These are phyloP conservation scores for Testicularia cyperi DNA, from an alignment of 1,284 basidiomycete genomes.

Conservation along the genomic window DNA sequence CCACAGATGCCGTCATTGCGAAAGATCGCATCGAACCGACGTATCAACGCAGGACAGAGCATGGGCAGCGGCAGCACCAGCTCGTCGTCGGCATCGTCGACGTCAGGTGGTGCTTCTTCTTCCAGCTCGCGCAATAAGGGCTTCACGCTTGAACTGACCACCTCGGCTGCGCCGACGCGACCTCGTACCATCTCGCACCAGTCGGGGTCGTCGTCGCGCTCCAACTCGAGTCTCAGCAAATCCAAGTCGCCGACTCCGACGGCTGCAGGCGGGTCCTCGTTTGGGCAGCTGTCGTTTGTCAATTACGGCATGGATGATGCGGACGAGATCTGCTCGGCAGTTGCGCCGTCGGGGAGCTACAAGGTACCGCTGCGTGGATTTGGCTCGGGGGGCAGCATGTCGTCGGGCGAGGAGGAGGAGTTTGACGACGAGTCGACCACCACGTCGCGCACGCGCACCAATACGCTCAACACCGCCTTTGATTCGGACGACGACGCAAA, in stretches of 20 bases:
- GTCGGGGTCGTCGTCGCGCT: slow-evolving; percentile 5
- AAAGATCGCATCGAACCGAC: slow-evolving; percentile 41
- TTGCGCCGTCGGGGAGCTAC: slow-evolving; percentile 54
- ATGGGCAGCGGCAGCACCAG: slow-evolving; percentile 1
- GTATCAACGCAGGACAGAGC: slow-evolving; percentile 14
- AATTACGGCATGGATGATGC: slow-evolving; percentile 59
- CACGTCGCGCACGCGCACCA: no score
- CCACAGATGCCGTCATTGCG: slow-evolving; percentile 14
- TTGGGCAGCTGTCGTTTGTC: slow-evolving; percentile 46
- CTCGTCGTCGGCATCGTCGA: slow-evolving; percentile 13
- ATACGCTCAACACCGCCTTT: no score
- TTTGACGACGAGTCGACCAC: slow-evolving; percentile 21
- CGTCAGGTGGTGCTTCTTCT: slow-evolving; percentile 1
- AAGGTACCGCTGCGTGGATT: slow-evolving; percentile 52
- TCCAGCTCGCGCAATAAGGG: slow-evolving; percentile 9
- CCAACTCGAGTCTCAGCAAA: slow-evolving; percentile 7
- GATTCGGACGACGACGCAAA: slow-evolving; percentile 21
- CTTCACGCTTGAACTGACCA: slow-evolving; percentile 27
- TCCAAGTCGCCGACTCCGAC: slow-evolving; percentile 23
- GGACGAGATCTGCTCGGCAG: slow-evolving; percentile 56
- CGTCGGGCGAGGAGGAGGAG: slow-evolving; percentile 28
- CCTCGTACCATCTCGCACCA: slow-evolving; percentile 28
- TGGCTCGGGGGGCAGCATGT: slow-evolving; percentile 2
- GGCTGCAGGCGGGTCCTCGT: background rate
- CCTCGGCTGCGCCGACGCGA: slow-evolving; percentile 21